Evolutionary conservation across 345 rosid genomes (phyloP), one percentile per base, ranked within the genome.

Genomic region (Cardamine chenopodiifolia): DNA sequence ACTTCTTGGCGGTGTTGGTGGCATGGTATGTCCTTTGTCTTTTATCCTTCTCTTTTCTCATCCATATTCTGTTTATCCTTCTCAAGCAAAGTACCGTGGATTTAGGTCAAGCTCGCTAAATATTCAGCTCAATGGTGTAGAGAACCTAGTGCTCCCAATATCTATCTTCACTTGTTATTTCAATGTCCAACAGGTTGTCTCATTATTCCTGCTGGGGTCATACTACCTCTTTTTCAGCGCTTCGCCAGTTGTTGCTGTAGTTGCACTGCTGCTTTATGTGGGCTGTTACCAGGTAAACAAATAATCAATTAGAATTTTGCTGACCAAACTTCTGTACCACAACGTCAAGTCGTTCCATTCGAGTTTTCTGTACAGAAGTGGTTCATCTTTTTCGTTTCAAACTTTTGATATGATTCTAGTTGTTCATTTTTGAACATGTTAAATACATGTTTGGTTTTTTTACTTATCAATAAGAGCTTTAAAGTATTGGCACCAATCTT

Each of bases 271-370:
- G 56, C 73, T 91, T 66, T 93, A 93, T 70, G 98, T 91, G 54
- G 98, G 98, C 4, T 93, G 98, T 81, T 93, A 93, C 82, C 98
- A 93, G 98, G 98, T 93, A 78, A 78, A 34, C 63, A n/a, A 57
- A 35, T 70, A 53, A 52, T 55, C 53, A 62, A 56, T 42, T 66
- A 40, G 66, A 39, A 8, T 57, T 37, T 66, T 60, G 4, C 56
- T 73, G 63, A 18, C 53, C 50, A 62, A 32, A 26, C 34, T 72
- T 50, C 26, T 47, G 49, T 47, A 9, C 40, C 34, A 62, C 26
- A 47, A 31, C 6, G 64, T 53, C 29, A 7, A 59, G 59, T 60
- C 22, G 59, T 48, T 70, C 18, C 67, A 8, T n/a, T 71, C 28
- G 35, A 49, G 66, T 37, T 10, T 23, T 13, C 23, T 29, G 23